Evolutionary conservation across 805 yeast genomes (phyloP), one percentile per base, ranked within the genome.

Genomic region (Barnettozyma vustinii): DNA sequence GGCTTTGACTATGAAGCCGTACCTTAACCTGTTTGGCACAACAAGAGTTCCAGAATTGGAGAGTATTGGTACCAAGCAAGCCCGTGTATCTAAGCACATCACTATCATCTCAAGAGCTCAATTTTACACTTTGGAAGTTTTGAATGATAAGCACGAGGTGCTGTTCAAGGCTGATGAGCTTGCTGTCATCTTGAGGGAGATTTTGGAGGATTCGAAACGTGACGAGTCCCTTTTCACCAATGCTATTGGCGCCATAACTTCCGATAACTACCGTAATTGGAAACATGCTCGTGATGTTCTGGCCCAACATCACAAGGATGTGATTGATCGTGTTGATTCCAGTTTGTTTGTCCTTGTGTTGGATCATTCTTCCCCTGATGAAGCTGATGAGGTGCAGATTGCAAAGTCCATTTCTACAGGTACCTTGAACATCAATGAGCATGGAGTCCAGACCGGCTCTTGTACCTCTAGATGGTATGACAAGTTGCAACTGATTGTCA

Each of bases 391-490:
- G 9, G 57, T 50, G 13, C 58, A 57, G 7, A 42, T 57, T 39
- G 61, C 59, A 13, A 81, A 85, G 60, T 83, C 87, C 62, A 83
- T 89, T 73, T 79, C 88, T 44, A 87, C 94, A 64, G 97, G 97
- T 6, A 80, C 86, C 47, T 79, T 87, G 15, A 73, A 73, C 21
- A 73, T 90, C 40, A 87, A 87, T 54, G 79, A 83, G 7, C 47
- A 52, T 32, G 97, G 96, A 55, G 80, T 87, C 46, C 97, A 90
- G 68, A 82, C 84, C 12, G 97, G 97, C 39, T 87, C 96, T 1
- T 89, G 96, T 70, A 84, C 92, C 26, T 89, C 92, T 56, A 73
- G 97, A 64, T 90, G 96, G 97, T 90, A 88, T 62, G 97, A 96
- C 9, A 80, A 79, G 58, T 37, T 90, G 56, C 97, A 90, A 65